These are phyloP conservation scores for Candida coquimbonensis DNA, from an alignment of 805 yeast genomes.

Conservation along the genomic window DNA sequence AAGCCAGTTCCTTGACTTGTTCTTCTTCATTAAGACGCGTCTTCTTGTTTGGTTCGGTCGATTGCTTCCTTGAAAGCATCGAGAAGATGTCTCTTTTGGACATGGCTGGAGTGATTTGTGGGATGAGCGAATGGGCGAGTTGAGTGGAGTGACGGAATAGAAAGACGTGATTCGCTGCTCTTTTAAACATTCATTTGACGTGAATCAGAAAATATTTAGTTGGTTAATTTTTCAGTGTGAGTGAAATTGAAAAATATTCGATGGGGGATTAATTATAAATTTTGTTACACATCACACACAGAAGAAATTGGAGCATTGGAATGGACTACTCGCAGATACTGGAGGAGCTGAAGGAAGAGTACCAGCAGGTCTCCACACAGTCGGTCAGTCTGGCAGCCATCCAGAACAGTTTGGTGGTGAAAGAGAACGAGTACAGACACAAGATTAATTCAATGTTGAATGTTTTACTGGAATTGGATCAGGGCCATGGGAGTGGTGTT, in stretches of 20 bases:
- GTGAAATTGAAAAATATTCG: background rate
- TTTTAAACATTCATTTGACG: background rate
- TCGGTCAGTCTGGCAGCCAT: background rate
- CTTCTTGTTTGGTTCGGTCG: background rate
- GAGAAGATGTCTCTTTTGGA: background rate
- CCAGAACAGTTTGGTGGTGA: background rate
- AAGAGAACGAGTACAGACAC: background rate
- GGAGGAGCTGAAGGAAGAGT: background rate
- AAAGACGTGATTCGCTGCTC: background rate
- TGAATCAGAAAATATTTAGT: too few relatives aligned
- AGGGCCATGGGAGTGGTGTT: background rate
- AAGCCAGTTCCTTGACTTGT: conserved; percentile 14
- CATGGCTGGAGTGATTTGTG: background rate
- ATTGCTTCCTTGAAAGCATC: background rate
- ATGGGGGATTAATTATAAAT: background rate
- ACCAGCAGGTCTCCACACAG: background rate
- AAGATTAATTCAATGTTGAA: background rate
- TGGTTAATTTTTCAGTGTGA: background rate
- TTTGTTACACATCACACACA: background rate
- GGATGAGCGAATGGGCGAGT: too few relatives aligned
- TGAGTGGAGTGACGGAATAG: too few relatives aligned
- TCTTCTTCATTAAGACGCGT: background rate
- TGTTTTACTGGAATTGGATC: background rate
- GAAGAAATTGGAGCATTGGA: too few relatives aligned
- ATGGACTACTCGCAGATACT: background rate